Base-by-base conservation (phyloP, 2,329 filamentous ascomycete genomes). In the Xylaria sp. region DNA sequence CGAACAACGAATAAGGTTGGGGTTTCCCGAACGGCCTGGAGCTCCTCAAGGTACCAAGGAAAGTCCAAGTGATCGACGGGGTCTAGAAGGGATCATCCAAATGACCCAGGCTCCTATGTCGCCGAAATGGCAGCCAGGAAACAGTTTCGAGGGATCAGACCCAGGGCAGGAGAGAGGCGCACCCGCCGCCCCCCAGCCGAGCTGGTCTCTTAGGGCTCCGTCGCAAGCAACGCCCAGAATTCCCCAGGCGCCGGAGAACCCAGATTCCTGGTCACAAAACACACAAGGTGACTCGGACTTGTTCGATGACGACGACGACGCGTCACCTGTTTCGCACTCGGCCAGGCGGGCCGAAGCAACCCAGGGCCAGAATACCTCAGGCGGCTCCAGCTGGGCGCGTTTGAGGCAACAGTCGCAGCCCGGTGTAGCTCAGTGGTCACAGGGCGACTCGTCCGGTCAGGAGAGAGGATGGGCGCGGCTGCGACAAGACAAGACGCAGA, bases 341-440 rank as follows among this genome's bases (percentile, higher is more conserved):
- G 52, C 66, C 11, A 66, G 61, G 24, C 54, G 47, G 29, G 49
- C 56, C 8, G 62, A 66, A 19, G 37, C 45, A 39, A 58, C 61
- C 18, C 63, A 67, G 45, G 24, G 48, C 8, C 50, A 34, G 34
- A 44, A 56, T 17, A 20, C 52, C 7, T 56, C 58, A 48, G 54
- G 64, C 7, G 67, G 70, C 22, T 78, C 76, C 4, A 56, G 76
- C 2, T 80, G 78, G 78, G 77, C 78, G 22, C 73, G 76, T 22
- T 51, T 80, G 34, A 73, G 78, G 37, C 70, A 74, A 43, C 70
- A 76, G 55, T 52, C 69, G 41, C 54, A 52, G 37, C 54, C 63
- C 7, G 56, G 49, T 16, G 50, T 7, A 17, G 24, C 58, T 4
- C 54, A 61, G 20, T 66, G 62, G 61, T 24, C 50, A 26, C 51